Conservation (phyloP, 2,329 filamentous ascomycete species). For the Aspergillus uvarum region DNA sequence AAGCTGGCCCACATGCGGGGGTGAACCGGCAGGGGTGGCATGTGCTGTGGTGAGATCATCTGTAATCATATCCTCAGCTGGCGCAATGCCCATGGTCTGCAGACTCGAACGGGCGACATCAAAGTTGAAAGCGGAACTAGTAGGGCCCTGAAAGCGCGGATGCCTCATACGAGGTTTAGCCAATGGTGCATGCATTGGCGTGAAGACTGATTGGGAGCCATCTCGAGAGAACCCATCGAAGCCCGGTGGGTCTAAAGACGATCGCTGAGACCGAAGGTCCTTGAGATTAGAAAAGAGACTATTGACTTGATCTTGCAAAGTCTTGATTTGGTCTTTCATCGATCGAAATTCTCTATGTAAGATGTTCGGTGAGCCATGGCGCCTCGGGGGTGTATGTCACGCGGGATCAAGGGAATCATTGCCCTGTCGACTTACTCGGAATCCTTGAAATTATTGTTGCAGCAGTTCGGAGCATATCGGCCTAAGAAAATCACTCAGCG, state of each 20-base stretch:
- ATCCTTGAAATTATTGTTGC: constrained; percentile 79
- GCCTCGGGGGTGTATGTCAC: not conserved
- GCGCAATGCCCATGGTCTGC: constrained; percentile 83
- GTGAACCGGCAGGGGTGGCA: constrained; percentile 51
- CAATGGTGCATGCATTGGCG: constrained; percentile 40
- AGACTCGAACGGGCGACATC: constrained; percentile 84
- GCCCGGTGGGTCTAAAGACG: constrained; percentile 33
- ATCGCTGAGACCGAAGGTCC: constrained; percentile 57
- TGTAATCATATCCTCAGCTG: constrained; percentile 60
- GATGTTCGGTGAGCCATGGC: constrained; percentile 7
- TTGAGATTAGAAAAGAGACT: constrained; percentile 71
- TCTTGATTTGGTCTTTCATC: constrained; percentile 71
- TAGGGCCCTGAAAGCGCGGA: constrained; percentile 76
- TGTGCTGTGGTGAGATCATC: constrained; percentile 56
- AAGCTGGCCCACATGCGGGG: constrained; percentile 35
- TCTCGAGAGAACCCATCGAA: constrained; percentile 40
- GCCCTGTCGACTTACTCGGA: constrained; percentile 58
- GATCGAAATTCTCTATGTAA: constrained; percentile 69
- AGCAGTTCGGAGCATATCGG: constrained; percentile 66
- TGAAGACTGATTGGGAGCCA: constrained; percentile 40
- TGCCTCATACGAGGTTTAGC: constrained; percentile 54
- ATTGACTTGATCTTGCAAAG: constrained; percentile 81
- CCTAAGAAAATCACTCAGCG: constrained; percentile 30
- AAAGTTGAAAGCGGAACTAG: constrained; percentile 79
- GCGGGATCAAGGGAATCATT: not conserved